Evolutionary conservation across 306 rosid species (phyloP), one percentile per base, ranked within the genome.

Genomic region (cucumber (Cucumis sativus)): DNA sequence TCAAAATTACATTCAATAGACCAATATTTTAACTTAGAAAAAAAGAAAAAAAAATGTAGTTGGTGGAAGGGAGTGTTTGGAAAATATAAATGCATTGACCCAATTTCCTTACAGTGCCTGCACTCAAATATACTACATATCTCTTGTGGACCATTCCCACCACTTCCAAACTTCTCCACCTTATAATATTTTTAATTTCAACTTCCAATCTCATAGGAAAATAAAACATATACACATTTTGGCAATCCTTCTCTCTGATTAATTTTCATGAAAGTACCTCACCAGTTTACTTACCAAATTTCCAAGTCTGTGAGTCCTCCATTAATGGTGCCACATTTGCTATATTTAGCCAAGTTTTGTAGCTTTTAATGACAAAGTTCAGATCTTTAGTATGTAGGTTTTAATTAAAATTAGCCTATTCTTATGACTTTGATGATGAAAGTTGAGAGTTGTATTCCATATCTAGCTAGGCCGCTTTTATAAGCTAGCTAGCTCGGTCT

Each of bases 81-180:
- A 30, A 73, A 33, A 33, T 33, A 33, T 33, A 3, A 73, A 45
- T 66, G 72, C 72, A 39, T 37, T 66, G 9, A 39, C 33, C 52
- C 71, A 66, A 15, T 66, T 66, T 66, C 7, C 73, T 3, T 57
- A 43, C 59, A 71, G 59, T 71, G 59, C 23, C 41, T 47, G 40
- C 76, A 69, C 75, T 69, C 55, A 41, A 69, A 69, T 69, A 69
- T 69, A 41, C 55, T 13, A 69, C 75, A 41, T 7, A 41, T 69
- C 75, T 69, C 18, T 69, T 11, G 57, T 69, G 75, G 75, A 69
- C 75, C 75, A 69, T 69, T 41, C 10, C 75, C 75, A 3, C 57
- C 57, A 69, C 20, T 69, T 69, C 37, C 75, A 40, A 18, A 37
- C 72, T 3, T 13, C 20, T 61, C 71, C 20, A 2, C 37, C 37